A percentile compares a stretch with the other conserved stretches of the same genome.
Evolutionary conservation across 495 filamentous ascomycete genomes (phyloP).

Genomic region (Talaromyces wortmannii): DNA sequence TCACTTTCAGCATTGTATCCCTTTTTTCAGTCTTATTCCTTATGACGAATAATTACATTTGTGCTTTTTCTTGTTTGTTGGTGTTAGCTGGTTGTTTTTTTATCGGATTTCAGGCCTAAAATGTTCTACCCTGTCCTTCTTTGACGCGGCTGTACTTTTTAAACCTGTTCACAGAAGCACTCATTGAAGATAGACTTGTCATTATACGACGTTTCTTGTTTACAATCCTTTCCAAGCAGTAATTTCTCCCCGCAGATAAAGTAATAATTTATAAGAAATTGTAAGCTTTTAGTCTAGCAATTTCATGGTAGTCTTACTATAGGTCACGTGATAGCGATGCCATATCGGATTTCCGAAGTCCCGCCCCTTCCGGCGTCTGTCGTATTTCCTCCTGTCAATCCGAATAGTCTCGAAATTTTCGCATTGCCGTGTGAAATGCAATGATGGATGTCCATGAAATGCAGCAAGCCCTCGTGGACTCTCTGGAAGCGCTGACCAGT

Average conservation of each 20-base stretch:
- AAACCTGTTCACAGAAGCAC: not conserved
- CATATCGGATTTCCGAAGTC: not conserved
- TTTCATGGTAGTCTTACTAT: not conserved
- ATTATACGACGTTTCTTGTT: not conserved
- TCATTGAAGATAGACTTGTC: not conserved
- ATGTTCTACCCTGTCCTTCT: not conserved
- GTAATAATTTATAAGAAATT: not conserved
- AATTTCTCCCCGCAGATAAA: not conserved
- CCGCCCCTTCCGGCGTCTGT: not conserved
- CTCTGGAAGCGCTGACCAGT: constrained; percentile 56
- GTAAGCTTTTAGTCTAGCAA: no score
- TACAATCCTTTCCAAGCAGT: not conserved
- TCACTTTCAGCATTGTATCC: constrained; percentile 1
- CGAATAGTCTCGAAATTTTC: not conserved
- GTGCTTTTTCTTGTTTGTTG: constrained; percentile 2
- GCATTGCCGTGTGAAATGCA: constrained; percentile 1
- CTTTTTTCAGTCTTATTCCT: constrained; percentile 2
- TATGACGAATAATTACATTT: constrained; percentile 5
- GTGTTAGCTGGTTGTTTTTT: constrained; percentile 2
- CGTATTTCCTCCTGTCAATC: not conserved
- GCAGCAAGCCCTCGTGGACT: constrained; percentile 60
- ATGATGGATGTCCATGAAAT: constrained; percentile 79
- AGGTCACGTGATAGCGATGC: not conserved
- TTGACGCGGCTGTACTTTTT: constrained; percentile 5
- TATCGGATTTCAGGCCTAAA: not conserved